Base-by-base conservation (phyloP, 768 basidiomycete genomes). In the Phaeotremella fagi region DNA sequence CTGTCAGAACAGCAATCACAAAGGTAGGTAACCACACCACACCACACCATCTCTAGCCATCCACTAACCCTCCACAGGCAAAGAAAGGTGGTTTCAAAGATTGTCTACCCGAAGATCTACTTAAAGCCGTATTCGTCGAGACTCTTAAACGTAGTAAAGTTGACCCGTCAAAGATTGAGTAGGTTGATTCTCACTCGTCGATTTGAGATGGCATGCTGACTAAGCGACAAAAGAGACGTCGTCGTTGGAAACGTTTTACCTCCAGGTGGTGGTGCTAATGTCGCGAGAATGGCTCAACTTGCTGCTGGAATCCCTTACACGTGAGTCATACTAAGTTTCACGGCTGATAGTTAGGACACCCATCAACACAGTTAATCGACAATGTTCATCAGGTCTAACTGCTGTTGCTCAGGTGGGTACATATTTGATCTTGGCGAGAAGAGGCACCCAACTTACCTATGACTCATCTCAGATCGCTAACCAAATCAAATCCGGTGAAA, bases 81-180 rank as follows among this genome's bases (percentile, higher is more conserved):
- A 88, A 83, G 80, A 97, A 94, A 73, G 94, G 94, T 22, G 90
- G 90, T 52, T 80, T 92, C 68, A 94, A 90, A 72, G 89, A 95
- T 66, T 78, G 81, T 1, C 82, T 85, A 3, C 87, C 91, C 14
- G 94, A 95, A 61, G 89, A 92, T 68, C 79, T 98, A 51, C 79
- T 97, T 58, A 79, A 81, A 54, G 84, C 85, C 23, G 78, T 95
- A 35, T 85, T 95, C 78, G 86, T 85, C 78, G 90, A 84, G 57
- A 56, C 72, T 12, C 35, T 63, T 24, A 66, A 66, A 48, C 41
- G 72, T 27, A 57, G 61, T 27, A 64, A 63, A 27, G 57, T 72
- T 20, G 72, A 74, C 45, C 68, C 71, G 5, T 52, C 64, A 23
- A 60, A 65, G 59, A 70, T 74, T 47, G 72, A 68, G 72, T 74